Conservation (phyloP, 1,284 basidiomycete species). For the Pseudozyma sp. region DNA sequence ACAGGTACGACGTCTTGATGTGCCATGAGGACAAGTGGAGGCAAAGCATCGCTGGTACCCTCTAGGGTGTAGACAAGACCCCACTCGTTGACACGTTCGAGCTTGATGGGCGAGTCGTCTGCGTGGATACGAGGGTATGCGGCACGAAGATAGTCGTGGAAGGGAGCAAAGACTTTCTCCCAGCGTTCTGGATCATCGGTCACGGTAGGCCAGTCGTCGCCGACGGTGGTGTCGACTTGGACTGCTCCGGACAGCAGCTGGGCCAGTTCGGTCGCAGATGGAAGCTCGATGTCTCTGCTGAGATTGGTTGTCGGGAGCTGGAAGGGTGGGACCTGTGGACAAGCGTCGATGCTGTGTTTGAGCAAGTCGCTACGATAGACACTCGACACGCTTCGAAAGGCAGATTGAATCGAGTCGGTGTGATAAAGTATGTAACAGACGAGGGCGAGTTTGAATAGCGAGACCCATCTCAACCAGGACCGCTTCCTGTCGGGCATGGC, state of each 20-base stretch:
- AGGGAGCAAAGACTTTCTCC: conserved; percentile 47
- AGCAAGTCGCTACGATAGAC: background rate
- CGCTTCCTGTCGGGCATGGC: background rate
- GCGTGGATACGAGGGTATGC: conserved; percentile 42
- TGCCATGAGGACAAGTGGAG: conserved; percentile 77
- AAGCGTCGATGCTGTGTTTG: conserved; percentile 11
- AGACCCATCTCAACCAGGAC: conserved; percentile 1
- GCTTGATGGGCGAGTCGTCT: conserved; percentile 26
- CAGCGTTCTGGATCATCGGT: conserved; percentile 43
- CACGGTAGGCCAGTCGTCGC: conserved; percentile 53
- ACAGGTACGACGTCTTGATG: conserved; percentile 77
- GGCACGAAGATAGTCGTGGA: conserved; percentile 44
- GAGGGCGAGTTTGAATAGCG: conserved; percentile 4
- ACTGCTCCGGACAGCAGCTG: conserved; percentile 46
- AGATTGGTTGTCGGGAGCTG: conserved; percentile 12
- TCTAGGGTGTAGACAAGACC: conserved; percentile 77
- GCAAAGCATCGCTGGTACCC: conserved; percentile 74
- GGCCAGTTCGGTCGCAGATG: conserved; percentile 25
- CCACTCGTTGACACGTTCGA: conserved; percentile 74
- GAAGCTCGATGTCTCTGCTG: conserved; percentile 16
- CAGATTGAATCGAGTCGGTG: background rate
- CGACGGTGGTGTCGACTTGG: conserved; percentile 54
- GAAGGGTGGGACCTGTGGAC: conserved; percentile 36
- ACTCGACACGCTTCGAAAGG: background rate
- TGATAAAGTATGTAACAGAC: conserved; percentile 8